phyloP scores from a whole-genome alignment of 371 early-diverging fungal species.

The Mucor piriformis region DNA sequence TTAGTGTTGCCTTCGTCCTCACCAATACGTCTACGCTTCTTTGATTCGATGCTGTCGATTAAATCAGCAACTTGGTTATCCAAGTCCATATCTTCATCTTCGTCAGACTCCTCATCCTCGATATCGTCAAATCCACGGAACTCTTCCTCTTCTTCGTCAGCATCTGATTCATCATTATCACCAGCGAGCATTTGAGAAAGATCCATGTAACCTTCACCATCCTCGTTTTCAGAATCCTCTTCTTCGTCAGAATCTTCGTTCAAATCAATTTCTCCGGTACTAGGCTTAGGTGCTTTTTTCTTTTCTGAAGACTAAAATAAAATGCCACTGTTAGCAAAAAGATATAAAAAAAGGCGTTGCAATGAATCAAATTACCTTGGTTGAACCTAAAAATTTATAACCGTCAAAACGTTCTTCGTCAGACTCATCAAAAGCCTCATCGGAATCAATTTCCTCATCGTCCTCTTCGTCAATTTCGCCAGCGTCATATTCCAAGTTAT shows the following conservation, averaged over 20 bases:
- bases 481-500: conserved; percentile 74
- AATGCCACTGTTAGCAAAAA: neutral
- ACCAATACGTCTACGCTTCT: conserved; percentile 52
- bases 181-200: conserved; percentile 63
- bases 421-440: conserved; percentile 84
- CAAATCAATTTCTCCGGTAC: conserved; percentile 45
- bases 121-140: conserved; percentile 36
- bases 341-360: neutral
- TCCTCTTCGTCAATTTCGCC: conserved; percentile 80
- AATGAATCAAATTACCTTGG: conserved; percentile 19
- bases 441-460: conserved; percentile 93
- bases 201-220: conserved; percentile 60
- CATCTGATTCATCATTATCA: conserved; percentile 26
- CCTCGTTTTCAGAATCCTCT: conserved; percentile 53
- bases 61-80: conserved; percentile 40
- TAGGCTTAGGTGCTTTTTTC: conserved; percentile 32
- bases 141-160: conserved; percentile 31
- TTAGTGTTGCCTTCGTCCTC: conserved; percentile 44
- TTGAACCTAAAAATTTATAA: conserved; percentile 59
- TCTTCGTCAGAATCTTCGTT: conserved; percentile 57
- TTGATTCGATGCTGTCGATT: conserved; percentile 49
- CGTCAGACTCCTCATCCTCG: conserved; percentile 41
- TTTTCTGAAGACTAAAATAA: conserved; percentile 22
- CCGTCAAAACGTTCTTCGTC: conserved; percentile 84
- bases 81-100: conserved; percentile 36